These are phyloP conservation scores for Leptodontidium sp. DNA, from an alignment of 2,329 filamentous ascomycete species.

Conservation along the genomic window DNA sequence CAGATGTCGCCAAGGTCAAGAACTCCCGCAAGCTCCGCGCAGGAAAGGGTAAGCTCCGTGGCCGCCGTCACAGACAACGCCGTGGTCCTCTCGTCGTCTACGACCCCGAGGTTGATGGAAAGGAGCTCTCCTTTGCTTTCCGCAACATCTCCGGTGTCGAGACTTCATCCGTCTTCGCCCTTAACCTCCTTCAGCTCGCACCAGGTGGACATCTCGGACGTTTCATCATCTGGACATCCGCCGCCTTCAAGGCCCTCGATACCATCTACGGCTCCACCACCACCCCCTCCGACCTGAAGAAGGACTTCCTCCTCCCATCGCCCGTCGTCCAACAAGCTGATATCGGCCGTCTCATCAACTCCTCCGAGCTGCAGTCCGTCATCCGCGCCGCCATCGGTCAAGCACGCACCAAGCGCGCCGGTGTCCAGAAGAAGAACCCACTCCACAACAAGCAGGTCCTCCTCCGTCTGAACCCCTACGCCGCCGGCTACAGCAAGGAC, in stretches of 20 bases:
- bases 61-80: conserved; percentile 95
- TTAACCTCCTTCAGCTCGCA: conserved; percentile 99
- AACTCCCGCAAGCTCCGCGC: conserved; percentile 95
- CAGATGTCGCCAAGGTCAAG: conserved; percentile 95
- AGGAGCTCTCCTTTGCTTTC: conserved; percentile 92
- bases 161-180: conserved; percentile 89
- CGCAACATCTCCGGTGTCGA: conserved; percentile 99
- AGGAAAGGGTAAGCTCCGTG: conserved; percentile 98
- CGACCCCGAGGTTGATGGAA: conserved; percentile 94
- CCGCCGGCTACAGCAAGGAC: conserved; percentile 86
- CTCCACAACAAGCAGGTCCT: conserved; percentile 98
- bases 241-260: conserved; percentile 96
- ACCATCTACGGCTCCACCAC: conserved; percentile 96
- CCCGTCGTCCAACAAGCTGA: conserved; percentile 95
- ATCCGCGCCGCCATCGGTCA: conserved; percentile 91
- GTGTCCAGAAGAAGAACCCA: conserved; percentile 99
- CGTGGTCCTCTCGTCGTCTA: conserved; percentile 98
- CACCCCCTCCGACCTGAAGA: conserved; percentile 90
- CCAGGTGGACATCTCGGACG: conserved; percentile 98
- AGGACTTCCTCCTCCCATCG: conserved; percentile 96
- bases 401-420: conserved; percentile 85
- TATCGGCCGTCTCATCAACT: conserved; percentile 98
- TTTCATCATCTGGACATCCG: conserved; percentile 98
- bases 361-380: conserved; percentile 96
- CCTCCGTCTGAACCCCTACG: conserved; percentile 98